A percentile compares a stretch with the other conserved stretches of the same genome.
Conservation (phyloP, 441 rosid species). For the Populus hybrid region DNA sequence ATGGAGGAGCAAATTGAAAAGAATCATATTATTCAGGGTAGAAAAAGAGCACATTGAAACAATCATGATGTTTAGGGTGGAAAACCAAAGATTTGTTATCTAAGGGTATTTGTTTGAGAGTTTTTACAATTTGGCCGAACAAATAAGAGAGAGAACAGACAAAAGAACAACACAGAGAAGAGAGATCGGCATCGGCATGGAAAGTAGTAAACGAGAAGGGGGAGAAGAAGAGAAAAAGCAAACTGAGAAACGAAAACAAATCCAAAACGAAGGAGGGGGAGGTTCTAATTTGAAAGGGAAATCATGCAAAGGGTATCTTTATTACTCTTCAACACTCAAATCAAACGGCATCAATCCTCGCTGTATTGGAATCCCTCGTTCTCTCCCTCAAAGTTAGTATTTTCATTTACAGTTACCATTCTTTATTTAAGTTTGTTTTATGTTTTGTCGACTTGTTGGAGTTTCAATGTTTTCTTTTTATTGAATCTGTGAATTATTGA, state of each 20-base stretch:
- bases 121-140: too few species aligned
- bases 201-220: conserved; percentile 13
- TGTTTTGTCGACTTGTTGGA: not conserved
- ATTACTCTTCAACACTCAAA: conserved; percentile 59
- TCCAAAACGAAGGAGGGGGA: conserved; percentile 12
- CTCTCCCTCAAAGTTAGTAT: conserved; percentile 46
- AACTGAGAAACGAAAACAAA: not conserved
- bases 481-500: not conserved
- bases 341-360: conserved; percentile 61
- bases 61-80: not conserved
- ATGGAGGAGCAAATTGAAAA: not conserved
- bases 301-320: conserved; percentile 69
- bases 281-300: too few species aligned
- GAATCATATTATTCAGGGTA: too few species aligned
- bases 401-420: not conserved
- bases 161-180: not conserved
- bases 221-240: conserved; percentile 22
- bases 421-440: not conserved
- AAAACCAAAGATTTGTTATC: not conserved
- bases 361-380: conserved; percentile 67
- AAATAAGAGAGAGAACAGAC: not conserved
- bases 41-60: not conserved
- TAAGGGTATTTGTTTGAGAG: not conserved
- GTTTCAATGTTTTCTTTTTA: not conserved
- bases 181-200: not conserved